Conservation (phyloP, 495 filamentous ascomycete genomes). For the Apodospora peruviana region DNA sequence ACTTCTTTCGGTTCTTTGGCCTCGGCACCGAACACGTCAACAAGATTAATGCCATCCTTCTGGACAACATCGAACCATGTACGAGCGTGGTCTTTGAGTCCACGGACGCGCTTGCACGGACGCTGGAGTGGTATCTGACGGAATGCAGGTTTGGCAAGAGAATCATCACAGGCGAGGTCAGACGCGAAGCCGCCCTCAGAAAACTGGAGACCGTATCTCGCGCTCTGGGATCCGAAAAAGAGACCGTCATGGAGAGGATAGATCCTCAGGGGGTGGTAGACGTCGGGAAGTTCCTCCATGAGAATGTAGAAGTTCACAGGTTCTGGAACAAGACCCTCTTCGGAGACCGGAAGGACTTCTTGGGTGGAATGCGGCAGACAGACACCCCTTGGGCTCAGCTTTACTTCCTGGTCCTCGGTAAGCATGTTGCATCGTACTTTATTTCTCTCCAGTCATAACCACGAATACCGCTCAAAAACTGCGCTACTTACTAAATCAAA, state of each 20-base stretch:
- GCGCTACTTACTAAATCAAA: too few relatives aligned
- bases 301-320: neutral
- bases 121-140: constrained; percentile 31
- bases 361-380: too few relatives aligned
- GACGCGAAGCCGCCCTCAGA: constrained; percentile 15
- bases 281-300: neutral
- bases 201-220: constrained; percentile 22
- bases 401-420: too few relatives aligned
- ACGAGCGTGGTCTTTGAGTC: constrained; percentile 26
- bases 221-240: constrained; percentile 16
- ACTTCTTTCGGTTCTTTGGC: constrained; percentile 36
- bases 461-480: too few relatives aligned
- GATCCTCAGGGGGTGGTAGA: neutral
- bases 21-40: constrained; percentile 29
- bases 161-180: neutral
- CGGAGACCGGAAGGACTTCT: too few relatives aligned
- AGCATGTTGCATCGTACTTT: too few relatives aligned
- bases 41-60: constrained; percentile 36
- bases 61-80: constrained; percentile 28
- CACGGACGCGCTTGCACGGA: constrained; percentile 9
- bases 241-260: constrained; percentile 7
- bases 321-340: too few relatives aligned
- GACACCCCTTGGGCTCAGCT: too few relatives aligned
- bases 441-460: too few relatives aligned
- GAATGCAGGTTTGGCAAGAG: constrained; percentile 13